Evolutionary conservation across 116 monocot species (phyloP).

Genomic region (Cymodocea nodosa): DNA sequence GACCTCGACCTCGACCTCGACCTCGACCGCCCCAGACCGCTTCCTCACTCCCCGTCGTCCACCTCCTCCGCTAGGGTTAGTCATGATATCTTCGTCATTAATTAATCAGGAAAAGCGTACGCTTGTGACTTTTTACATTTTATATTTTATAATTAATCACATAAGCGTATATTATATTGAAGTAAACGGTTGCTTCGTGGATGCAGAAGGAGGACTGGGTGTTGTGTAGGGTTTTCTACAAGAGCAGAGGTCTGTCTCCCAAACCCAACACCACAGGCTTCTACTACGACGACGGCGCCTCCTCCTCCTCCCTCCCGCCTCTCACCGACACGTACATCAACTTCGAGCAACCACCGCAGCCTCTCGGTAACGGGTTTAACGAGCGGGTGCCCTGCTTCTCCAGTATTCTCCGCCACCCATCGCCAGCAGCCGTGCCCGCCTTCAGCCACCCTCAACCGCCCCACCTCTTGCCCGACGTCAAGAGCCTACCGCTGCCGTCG

Average conservation of each 20-base stretch:
- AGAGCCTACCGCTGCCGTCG: neutral
- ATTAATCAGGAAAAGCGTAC: too few species aligned
- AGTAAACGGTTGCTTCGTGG: neutral
- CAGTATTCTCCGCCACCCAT: slow-evolving; percentile 23
- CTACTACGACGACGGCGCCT: slow-evolving; percentile 17
- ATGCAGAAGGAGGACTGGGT: slow-evolving; percentile 49
- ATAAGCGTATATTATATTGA: too few species aligned
- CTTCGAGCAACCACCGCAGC: slow-evolving; percentile 15
- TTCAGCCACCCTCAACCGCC: neutral
- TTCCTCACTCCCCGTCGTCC: neutral
- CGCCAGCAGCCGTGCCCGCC: too few species aligned
- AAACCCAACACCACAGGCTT: slow-evolving; percentile 4
- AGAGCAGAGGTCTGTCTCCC: slow-evolving; percentile 22
- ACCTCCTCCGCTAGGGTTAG: neutral
- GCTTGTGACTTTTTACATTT: too few species aligned
- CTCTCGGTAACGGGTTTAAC: slow-evolving; percentile 12
- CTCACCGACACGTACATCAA: slow-evolving; percentile 42
- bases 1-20: neutral
- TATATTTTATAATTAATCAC: too few species aligned
- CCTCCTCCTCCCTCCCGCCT: slow-evolving; percentile 34
- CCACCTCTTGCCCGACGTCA: neutral
- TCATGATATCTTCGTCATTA: too few species aligned
- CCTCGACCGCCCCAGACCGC: neutral
- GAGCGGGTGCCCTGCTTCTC: slow-evolving; percentile 99
- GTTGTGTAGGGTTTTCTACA: slow-evolving; percentile 73